A percentile compares a stretch with the other conserved stretches of the same genome.
Evolutionary conservation across 208 protist species (phyloP).

Genomic region (Polymyxa betae): DNA sequence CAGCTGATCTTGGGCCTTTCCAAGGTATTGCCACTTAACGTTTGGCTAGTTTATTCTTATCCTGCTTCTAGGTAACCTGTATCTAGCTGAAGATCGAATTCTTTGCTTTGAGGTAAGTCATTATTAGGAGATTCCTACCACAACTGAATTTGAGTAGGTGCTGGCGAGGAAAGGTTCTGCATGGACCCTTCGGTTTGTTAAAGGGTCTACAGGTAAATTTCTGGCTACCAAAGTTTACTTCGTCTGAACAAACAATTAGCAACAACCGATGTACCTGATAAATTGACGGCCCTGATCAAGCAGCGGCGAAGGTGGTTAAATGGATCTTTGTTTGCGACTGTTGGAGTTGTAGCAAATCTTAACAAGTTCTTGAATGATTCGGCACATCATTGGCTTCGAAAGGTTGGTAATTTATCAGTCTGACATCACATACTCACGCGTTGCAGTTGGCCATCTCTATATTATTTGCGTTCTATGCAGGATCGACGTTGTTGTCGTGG

Average conservation of each 20-base stretch:
- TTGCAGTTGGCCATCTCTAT: background rate
- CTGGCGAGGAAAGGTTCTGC: conserved; percentile 39
- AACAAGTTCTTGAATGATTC: conserved; percentile 12
- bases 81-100: conserved; percentile 50
- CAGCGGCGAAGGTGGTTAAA: conserved; percentile 51
- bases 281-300: conserved; percentile 32
- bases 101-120: conserved; percentile 36
- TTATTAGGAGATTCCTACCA: background rate
- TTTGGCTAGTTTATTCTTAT: background rate
- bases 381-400: background rate
- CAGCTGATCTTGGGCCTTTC: conserved; percentile 9
- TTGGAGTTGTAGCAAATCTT: background rate
- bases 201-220: background rate
- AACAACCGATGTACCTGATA: conserved; percentile 51
- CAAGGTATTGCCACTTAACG: background rate
- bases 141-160: background rate
- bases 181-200: background rate
- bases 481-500: conserved; percentile 8
- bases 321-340: conserved; percentile 44
- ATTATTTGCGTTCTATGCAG: conserved; percentile 46
- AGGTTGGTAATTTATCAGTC: background rate
- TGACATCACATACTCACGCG: background rate
- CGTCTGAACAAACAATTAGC: background rate
- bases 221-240: background rate
- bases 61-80: background rate